These are phyloP conservation scores for Fusarium guadeloupense DNA, from an alignment of 2,329 filamentous ascomycete species.

Conservation along the genomic window DNA sequence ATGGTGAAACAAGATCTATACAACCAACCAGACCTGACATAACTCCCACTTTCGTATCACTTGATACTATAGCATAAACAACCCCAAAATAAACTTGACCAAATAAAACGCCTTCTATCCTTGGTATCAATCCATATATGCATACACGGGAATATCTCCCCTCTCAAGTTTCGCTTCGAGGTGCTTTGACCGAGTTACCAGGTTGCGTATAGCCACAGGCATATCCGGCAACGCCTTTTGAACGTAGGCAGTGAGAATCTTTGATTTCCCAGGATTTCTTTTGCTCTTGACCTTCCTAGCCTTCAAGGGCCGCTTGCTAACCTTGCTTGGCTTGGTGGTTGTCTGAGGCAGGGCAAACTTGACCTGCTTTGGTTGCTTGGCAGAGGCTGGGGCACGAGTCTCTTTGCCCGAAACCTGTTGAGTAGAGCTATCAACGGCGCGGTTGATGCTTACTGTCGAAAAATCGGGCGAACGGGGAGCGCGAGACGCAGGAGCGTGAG, in stretches of 20 bases:
- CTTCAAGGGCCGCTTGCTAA: constrained; percentile 13
- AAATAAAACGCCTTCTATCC: background rate
- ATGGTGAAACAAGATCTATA: background rate
- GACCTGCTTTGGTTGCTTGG: background rate
- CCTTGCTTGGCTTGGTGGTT: background rate
- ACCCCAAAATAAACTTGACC: background rate
- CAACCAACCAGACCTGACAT: background rate
- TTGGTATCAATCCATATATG: constrained; percentile 1
- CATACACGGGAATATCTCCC: constrained; percentile 6
- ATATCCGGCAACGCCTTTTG: constrained; percentile 9
- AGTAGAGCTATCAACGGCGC: constrained; percentile 3
- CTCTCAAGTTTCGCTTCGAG: constrained; percentile 16
- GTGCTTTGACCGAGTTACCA: constrained; percentile 18
- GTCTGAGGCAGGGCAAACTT: background rate
- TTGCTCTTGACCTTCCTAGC: background rate
- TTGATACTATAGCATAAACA: background rate
- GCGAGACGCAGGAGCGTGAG: background rate
- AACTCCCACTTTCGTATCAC: constrained; percentile 10
- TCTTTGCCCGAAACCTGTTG: background rate
- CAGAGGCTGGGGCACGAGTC: background rate
- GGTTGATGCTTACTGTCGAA: constrained; percentile 4
- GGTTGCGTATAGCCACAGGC: constrained; percentile 37
- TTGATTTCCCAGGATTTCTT: background rate
- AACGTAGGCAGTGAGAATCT: background rate
- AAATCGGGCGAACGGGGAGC: background rate